Conservation (phyloP, 495 filamentous ascomycete genomes). For the Tuber magnatum region DNA sequence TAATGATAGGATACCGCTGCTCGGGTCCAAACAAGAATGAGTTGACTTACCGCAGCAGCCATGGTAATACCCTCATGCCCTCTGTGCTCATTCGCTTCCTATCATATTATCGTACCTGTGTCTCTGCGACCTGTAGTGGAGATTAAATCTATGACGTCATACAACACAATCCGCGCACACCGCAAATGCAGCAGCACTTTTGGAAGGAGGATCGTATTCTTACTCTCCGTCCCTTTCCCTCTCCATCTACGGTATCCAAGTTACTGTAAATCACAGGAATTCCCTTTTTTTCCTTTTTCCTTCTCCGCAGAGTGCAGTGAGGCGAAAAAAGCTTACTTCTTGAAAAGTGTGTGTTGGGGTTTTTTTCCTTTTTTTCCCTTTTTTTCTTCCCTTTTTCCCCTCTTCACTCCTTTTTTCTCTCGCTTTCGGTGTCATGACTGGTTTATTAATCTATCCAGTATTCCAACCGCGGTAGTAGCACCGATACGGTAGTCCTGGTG, state of each 20-base stretch:
- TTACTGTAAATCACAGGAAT: neutral
- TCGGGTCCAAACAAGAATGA: neutral
- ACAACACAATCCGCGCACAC: neutral
- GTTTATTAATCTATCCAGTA: neutral
- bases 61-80: neutral
- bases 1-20: neutral
- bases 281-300: neutral
- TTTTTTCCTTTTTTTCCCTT: neutral
- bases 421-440: neutral
- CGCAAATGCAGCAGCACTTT: neutral
- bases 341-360: neutral
- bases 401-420: neutral
- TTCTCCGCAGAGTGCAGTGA: neutral
- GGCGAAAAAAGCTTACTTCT: conserved; percentile 6
- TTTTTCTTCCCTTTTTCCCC: neutral
- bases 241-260: neutral
- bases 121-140: neutral
- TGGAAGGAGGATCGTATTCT: neutral
- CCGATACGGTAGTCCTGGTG: neutral
- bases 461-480: neutral
- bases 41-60: neutral
- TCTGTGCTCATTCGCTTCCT: neutral
- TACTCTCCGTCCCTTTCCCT: neutral
- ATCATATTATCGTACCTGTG: too few relatives aligned
- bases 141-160: neutral